These are phyloP conservation scores for Botrytis byssoidea DNA, from an alignment of 2,329 filamentous ascomycete genomes.

Conservation along the genomic window DNA sequence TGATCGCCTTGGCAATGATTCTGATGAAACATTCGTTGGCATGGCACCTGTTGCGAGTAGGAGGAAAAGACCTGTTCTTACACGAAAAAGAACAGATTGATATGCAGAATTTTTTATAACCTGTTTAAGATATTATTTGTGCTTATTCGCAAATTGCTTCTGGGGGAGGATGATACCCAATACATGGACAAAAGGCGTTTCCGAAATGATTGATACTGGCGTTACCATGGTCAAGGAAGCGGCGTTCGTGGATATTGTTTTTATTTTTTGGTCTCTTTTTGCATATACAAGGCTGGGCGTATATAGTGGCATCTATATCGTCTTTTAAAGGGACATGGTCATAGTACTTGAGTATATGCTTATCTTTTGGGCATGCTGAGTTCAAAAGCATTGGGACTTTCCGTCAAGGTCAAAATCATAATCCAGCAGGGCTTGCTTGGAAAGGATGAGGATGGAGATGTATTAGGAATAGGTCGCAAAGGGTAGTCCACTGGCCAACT, in stretches of 20 bases:
- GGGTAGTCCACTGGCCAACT: background rate
- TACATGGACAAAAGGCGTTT: constrained; percentile 21
- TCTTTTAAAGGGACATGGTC: background rate
- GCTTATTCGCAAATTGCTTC: constrained; percentile 11
- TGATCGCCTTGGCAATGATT: constrained; percentile 40
- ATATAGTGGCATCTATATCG: constrained; percentile 2
- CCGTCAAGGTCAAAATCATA: background rate
- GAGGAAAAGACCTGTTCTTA: constrained; percentile 15
- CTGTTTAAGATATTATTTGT: constrained; percentile 15
- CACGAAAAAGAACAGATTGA: constrained; percentile 17
- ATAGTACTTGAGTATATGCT: background rate
- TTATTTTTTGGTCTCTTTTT: background rate
- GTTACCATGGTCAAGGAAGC: background rate
- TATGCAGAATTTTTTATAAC: background rate
- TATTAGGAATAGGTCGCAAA: background rate
- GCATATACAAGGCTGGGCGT: background rate
- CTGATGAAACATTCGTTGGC: constrained; percentile 34
- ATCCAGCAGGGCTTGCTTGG: constrained; percentile 10
- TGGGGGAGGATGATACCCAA: constrained; percentile 20
- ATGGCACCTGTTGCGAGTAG: constrained; percentile 25
- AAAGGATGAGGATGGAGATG: background rate
- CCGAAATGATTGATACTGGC: constrained; percentile 1
- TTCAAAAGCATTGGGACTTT: background rate
- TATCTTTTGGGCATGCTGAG: background rate
- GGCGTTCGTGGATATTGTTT: constrained; percentile 10